Evolutionary conservation across 2,329 filamentous ascomycete species (phyloP), one percentile per base, ranked within the genome.

Genomic region (Xylaria polymorpha): DNA sequence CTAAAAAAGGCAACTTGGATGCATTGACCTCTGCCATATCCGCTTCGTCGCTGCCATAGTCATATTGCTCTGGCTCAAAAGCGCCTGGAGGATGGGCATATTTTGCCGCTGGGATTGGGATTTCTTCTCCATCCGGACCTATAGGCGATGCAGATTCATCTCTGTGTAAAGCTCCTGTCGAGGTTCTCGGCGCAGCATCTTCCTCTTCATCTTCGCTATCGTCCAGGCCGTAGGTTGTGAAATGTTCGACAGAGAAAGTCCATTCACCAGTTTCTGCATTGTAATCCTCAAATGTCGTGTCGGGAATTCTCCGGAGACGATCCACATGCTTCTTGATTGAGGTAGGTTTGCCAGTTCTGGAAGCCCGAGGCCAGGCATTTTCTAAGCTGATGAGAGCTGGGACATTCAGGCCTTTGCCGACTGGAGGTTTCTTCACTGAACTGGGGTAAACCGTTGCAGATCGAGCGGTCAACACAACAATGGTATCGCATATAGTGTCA

Each of bases 201-300:
- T 88, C 89, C 60, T 92, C 91, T 35, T 93, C 91, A 53, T 94
- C 92, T 61, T 90, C 88, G 48, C 92, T 86, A 37, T 93, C 93
- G 72, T 95, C 92, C 63, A 98, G 86, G 48, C 92, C 94, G 78
- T 99, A 99, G 1, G 94, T 97, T 1, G 95, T 98, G 80, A 97
- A 99, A 80, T 99, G 96, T 76, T 95, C 90, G n/a, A 99, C 96
- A 10, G 85, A 90, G 83, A 99, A 99, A 15, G 88, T 88, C 97
- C 97, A 99, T 56, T 92, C 87, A 61, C 95, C 96, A 61, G 90
- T 94, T 1, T 93, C 86, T 66, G 86, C 84, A 72, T 97, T 88
- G 80, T 98, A 99, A 75, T 86, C 86, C 74, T 94, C 85, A 75
- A 97, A 98, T 4, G 89, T 89, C 0, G 96, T 98, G 78, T 93